A percentile compares a stretch with the other conserved stretches of the same genome.
phyloP scores from a whole-genome alignment of 139 green algal species.

The Astrephomene gubernaculifera region DNA sequence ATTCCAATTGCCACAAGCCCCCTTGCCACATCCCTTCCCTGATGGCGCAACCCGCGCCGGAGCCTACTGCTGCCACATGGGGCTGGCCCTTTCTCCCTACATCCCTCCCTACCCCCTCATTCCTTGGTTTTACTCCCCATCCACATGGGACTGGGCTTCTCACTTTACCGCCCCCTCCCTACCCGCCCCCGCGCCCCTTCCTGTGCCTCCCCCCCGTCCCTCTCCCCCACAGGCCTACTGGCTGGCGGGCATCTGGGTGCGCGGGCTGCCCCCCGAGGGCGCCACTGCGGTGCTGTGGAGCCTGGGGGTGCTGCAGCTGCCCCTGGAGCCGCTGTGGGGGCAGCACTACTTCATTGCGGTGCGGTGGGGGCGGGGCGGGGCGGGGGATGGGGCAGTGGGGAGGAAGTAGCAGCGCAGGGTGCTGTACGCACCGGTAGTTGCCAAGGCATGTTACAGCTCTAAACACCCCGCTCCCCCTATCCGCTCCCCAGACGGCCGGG shows the following conservation, averaged over 20 bases:
- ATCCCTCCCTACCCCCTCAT: neutral
- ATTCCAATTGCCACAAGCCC: no score
- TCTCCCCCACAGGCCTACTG: neutral
- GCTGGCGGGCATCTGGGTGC: neutral
- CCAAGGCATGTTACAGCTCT: neutral
- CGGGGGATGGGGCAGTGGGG: neutral
- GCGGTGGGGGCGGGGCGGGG: neutral
- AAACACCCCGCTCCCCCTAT: neutral
- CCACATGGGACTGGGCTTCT: no score
- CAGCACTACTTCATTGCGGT: conserved; percentile 21
- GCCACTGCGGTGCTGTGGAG: conserved; percentile 23
- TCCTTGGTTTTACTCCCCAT: neutral
- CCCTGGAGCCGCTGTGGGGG: conserved; percentile 4
- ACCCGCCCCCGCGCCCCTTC: neutral
- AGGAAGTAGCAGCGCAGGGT: neutral
- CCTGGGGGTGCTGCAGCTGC: conserved; percentile 14
- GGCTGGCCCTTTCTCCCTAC: no score
- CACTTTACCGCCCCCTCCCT: no score
- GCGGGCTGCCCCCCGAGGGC: neutral
- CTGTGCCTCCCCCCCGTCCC: neutral
- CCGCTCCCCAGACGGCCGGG: conserved; percentile 18
- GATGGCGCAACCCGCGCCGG: no score
- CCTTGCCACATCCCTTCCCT: no score
- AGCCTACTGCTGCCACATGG: no score
- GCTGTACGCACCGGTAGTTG: neutral